These are phyloP conservation scores for Rhizopus sp. DNA, from an alignment of 371 early-diverging fungal genomes.

Conservation along the genomic window DNA sequence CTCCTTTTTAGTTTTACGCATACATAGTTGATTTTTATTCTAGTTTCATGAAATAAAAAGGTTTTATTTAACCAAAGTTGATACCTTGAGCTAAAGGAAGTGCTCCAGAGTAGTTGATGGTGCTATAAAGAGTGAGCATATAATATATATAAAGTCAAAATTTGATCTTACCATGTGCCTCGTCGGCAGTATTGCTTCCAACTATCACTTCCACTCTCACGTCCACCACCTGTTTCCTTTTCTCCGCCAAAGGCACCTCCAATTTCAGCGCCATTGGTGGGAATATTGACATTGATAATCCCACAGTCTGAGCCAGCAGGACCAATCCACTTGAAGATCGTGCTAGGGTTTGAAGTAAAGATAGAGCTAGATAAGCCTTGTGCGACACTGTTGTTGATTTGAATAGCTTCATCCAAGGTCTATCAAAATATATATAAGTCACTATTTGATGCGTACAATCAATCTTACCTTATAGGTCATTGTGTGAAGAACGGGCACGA, in stretches of 20 bases:
- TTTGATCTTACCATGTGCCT: constrained; percentile 57
- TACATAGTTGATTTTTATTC: too few species aligned
- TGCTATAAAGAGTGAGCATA: constrained; percentile 38
- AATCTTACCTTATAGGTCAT: constrained; percentile 71
- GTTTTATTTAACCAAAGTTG: constrained; percentile 78
- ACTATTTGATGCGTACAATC: not conserved
- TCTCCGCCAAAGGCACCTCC: constrained; percentile 98
- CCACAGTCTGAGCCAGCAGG: constrained; percentile 96
- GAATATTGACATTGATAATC: constrained; percentile 97
- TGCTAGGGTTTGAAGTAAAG: constrained; percentile 82
- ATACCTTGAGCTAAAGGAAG: constrained; percentile 98
- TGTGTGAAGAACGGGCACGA: constrained; percentile 94
- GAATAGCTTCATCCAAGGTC: constrained; percentile 86
- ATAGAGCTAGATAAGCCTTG: constrained; percentile 92
- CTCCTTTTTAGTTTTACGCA: not conserved
- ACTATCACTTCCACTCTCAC: constrained; percentile 91
- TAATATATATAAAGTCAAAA: constrained; percentile 37
- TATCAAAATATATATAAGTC: constrained; percentile 18
- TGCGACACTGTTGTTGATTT: constrained; percentile 85
- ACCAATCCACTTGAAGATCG: constrained; percentile 94
- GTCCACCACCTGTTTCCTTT: constrained; percentile 97
- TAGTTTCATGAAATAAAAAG: too few species aligned
- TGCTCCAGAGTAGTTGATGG: constrained; percentile 89
- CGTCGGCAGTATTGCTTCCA: constrained; percentile 93
- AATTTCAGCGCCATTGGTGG: constrained; percentile 97